phyloP scores from a whole-genome alignment of 1,284 basidiomycete species.

The Neonothopanus nambi region DNA sequence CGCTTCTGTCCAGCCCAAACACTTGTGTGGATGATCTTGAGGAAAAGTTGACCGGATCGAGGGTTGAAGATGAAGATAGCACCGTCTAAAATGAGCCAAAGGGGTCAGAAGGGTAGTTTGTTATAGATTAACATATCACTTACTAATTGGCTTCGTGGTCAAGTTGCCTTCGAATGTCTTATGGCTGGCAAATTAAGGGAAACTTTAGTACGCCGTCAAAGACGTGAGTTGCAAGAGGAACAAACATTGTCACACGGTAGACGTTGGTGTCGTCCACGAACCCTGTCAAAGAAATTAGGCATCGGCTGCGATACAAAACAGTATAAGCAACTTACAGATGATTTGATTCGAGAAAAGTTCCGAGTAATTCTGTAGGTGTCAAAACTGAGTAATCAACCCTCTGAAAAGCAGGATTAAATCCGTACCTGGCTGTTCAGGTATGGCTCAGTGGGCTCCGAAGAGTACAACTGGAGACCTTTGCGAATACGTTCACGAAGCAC shows the following conservation, averaged over 20 bases:
- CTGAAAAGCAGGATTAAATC: no score
- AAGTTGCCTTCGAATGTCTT: slow-evolving; percentile 99
- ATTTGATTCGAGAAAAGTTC: slow-evolving; percentile 99
- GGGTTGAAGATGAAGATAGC: slow-evolving; percentile 99
- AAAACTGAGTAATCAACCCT: slow-evolving; percentile 24
- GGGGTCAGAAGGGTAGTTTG: background rate
- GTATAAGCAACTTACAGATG: slow-evolving; percentile 70
- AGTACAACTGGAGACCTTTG: slow-evolving; percentile 98
- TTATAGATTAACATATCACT: slow-evolving; percentile 24
- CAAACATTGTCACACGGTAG: slow-evolving; percentile 95
- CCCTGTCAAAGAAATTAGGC: slow-evolving; percentile 46
- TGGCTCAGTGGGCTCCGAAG: slow-evolving; percentile 98
- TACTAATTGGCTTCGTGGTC: slow-evolving; percentile 98
- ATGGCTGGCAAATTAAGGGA: slow-evolving; percentile 51
- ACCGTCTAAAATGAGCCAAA: slow-evolving; percentile 58
- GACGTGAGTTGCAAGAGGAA: slow-evolving; percentile 10
- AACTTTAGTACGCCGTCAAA: slow-evolving; percentile 1
- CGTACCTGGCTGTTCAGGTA: slow-evolving; percentile 91
- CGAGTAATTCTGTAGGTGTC: slow-evolving; percentile 76
- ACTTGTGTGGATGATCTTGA: slow-evolving; percentile 99
- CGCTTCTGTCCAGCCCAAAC: slow-evolving; percentile 99
- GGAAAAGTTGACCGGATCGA: slow-evolving; percentile 95
- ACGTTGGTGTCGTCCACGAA: slow-evolving; percentile 99
- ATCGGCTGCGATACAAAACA: background rate
- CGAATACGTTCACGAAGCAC: slow-evolving; percentile 98